Conservation (phyloP, 2,329 filamentous ascomycete species). For the Pseudocercospora pini-densiflorae region DNA sequence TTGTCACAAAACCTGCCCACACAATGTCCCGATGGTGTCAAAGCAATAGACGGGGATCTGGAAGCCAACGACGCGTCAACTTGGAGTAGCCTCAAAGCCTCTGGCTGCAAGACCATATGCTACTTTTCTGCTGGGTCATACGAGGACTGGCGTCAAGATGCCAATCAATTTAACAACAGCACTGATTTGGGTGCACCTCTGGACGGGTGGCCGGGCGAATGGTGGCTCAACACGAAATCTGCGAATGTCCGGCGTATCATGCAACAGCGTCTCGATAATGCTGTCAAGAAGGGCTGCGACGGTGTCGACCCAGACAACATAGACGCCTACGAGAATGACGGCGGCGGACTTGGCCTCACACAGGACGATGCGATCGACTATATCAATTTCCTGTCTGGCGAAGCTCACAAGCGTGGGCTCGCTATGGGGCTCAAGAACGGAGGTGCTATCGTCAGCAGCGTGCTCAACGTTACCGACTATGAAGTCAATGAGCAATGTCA, state of each 20-base stretch:
- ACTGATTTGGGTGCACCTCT: neutral
- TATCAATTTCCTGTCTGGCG: neutral
- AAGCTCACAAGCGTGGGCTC: neutral
- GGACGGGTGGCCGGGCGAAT: constrained; percentile 61
- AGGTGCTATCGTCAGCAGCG: neutral
- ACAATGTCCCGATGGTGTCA: neutral
- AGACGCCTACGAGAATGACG: constrained; percentile 29
- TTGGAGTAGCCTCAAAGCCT: constrained; percentile 14
- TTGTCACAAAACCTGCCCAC: neutral
- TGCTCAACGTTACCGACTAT: neutral
- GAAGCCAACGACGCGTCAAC: constrained; percentile 11
- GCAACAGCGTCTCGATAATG: constrained; percentile 62
- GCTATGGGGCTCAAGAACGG: neutral
- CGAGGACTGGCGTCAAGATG: constrained; percentile 67
- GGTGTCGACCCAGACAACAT: constrained; percentile 44
- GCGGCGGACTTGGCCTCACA: constrained; percentile 11
- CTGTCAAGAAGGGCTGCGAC: constrained; percentile 46
- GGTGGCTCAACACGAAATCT: constrained; percentile 67
- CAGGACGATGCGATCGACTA: neutral
- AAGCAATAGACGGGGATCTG: constrained; percentile 19
- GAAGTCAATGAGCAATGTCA: neutral
- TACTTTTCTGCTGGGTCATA: constrained; percentile 76
- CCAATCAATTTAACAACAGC: neutral
- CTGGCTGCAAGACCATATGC: constrained; percentile 56
- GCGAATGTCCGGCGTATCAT: constrained; percentile 67